Conservation (phyloP, 345 rosid species). For the Citrus glauca region DNA sequence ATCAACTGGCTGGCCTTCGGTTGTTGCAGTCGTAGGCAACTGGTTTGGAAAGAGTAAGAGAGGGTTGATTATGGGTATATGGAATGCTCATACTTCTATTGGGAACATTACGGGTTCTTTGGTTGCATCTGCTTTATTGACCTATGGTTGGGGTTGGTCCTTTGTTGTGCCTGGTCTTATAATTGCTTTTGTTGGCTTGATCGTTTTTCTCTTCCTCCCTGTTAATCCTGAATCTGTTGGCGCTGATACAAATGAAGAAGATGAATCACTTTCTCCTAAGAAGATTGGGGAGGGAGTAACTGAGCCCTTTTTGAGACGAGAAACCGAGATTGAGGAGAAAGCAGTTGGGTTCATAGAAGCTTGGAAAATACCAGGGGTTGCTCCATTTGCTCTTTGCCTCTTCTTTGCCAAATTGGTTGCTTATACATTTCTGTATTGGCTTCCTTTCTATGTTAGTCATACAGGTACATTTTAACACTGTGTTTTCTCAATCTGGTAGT, state of each 20-base stretch:
- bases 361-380: conserved; percentile 95
- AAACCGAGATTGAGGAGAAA: conserved; percentile 32
- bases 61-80: conserved; percentile 91
- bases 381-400: conserved; percentile 90
- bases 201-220: conserved; percentile 68
- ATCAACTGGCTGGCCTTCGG: conserved; percentile 99
- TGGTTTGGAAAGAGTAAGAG: conserved; percentile 95
- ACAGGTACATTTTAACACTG: conserved; percentile 49
- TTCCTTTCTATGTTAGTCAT: conserved; percentile 91
- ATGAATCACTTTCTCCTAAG: conserved; percentile 42
- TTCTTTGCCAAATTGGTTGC: conserved; percentile 94
- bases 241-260: conserved; percentile 42
- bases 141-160: conserved; percentile 98
- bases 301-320: conserved; percentile 52
- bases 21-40: conserved; percentile 89
- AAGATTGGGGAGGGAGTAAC: conserved; percentile 40
- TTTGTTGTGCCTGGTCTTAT: conserved; percentile 78
- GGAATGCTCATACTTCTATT: conserved; percentile 95
- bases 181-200: conserved; percentile 49
- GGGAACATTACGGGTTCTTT: conserved; percentile 89
- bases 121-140: conserved; percentile 66
- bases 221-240: conserved; percentile 75
- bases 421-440: conserved; percentile 97
- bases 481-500: neutral
- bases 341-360: conserved; percentile 90